These are phyloP conservation scores for Clarireedia sp. DNA, from an alignment of 2,329 filamentous ascomycete genomes.

Conservation along the genomic window DNA sequence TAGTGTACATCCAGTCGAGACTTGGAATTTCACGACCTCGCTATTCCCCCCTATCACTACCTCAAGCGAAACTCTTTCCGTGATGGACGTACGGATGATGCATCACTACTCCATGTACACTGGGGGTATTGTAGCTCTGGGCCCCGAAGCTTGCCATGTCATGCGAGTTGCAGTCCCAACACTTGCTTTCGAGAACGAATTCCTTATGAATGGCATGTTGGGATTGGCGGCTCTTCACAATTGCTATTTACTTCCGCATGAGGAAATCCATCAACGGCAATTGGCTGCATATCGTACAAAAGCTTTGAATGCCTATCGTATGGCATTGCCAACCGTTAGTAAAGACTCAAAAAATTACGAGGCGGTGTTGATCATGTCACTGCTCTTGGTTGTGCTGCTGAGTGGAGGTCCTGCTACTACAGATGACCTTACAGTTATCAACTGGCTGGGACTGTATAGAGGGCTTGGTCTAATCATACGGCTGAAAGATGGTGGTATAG, in stretches of 20 bases:
- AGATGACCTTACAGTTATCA: conserved; percentile 19
- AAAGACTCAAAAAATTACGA: conserved; percentile 18
- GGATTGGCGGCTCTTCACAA: conserved; percentile 24
- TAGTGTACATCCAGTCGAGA: not conserved
- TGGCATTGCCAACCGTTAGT: conserved; percentile 14
- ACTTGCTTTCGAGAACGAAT: conserved; percentile 26
- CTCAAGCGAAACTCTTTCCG: conserved; percentile 16
- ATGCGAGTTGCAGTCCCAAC: conserved; percentile 20
- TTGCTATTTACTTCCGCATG: conserved; percentile 16
- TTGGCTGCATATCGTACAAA: conserved; percentile 21
- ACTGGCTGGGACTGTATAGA: conserved; percentile 23
- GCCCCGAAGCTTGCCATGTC: conserved; percentile 10
- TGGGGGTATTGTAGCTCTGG: conserved; percentile 15
- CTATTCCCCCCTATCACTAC: conserved; percentile 13
- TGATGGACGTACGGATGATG: conserved; percentile 22
- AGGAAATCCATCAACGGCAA: conserved; percentile 11
- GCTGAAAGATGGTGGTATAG: conserved; percentile 4
- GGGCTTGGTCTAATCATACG: conserved; percentile 11
- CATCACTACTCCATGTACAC: conserved; percentile 26
- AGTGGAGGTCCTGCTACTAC: conserved; percentile 14
- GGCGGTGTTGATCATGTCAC: conserved; percentile 22
- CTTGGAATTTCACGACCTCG: conserved; percentile 6
- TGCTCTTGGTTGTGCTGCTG: conserved; percentile 22
- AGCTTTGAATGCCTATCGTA: conserved; percentile 21
- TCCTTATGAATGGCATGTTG: conserved; percentile 23